Evolutionary conservation across 768 basidiomycete species (phyloP).

Genomic region (button mushroom (Agaricus bisporus)): DNA sequence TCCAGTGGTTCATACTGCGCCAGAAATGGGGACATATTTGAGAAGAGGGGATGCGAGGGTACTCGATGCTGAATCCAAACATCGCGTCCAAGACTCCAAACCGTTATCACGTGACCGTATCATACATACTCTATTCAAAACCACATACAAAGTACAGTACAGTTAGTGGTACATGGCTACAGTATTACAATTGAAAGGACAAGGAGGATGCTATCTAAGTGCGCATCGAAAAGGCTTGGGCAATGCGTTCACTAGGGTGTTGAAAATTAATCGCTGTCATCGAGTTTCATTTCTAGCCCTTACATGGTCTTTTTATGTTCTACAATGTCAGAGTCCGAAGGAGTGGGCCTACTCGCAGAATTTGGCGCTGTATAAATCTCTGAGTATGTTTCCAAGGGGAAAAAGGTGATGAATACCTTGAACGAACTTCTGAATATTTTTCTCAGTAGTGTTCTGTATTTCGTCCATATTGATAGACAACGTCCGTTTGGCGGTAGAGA

Average conservation of each 20-base stretch:
- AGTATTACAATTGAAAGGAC: not conserved
- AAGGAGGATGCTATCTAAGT: not conserved
- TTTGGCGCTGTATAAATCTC: not conserved
- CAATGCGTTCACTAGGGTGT: slow-evolving; percentile 5
- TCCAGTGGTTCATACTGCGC: slow-evolving; percentile 85
- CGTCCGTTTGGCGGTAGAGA: no score
- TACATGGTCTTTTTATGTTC: slow-evolving; percentile 6
- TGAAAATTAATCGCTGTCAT: no score
- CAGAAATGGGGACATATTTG: slow-evolving; percentile 36
- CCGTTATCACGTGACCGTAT: slow-evolving; percentile 8
- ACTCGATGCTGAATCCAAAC: not conserved
- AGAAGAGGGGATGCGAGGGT: slow-evolving; percentile 16
- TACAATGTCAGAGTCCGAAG: not conserved
- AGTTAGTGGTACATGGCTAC: not conserved
- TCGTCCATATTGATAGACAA: no score
- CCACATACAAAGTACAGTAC: not conserved
- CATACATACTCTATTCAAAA: not conserved
- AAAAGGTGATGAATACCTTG: not conserved
- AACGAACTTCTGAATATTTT: not conserved
- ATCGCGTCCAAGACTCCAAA: slow-evolving; percentile 1
- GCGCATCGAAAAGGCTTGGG: not conserved
- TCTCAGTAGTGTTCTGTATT: not conserved
- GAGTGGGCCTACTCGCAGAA: not conserved
- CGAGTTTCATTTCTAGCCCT: not conserved
- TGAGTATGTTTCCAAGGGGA: not conserved